Percentiles rank a stretch among this genome's conserved stretches.
phyloP scores from a whole-genome alignment of 2,329 filamentous ascomycete genomes.

The Monilinia laxa region DNA sequence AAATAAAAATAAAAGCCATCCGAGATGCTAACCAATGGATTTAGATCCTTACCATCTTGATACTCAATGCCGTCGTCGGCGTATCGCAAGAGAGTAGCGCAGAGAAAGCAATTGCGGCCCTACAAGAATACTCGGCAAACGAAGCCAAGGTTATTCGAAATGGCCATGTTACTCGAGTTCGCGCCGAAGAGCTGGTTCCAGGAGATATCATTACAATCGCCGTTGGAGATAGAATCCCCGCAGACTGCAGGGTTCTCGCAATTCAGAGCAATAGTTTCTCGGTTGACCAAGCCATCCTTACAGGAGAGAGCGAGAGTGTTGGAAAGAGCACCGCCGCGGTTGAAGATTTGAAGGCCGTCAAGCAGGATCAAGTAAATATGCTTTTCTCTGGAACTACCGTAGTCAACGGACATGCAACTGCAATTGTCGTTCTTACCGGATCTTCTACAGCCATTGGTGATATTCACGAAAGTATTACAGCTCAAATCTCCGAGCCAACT shows the following conservation, averaged over 20 bases:
- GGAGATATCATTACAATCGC: conserved; percentile 87
- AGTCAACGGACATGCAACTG: conserved; percentile 88
- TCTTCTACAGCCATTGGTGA: conserved; percentile 92
- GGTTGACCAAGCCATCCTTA: conserved; percentile 94
- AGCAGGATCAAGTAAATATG: conserved; percentile 97
- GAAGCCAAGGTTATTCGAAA: conserved; percentile 86
- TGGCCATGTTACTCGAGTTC: conserved; percentile 76
- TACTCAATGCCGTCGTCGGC: conserved; percentile 94
- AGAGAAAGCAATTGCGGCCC: conserved; percentile 94
- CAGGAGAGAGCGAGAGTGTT: conserved; percentile 96
- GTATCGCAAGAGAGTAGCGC: conserved; percentile 98
- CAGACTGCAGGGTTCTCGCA: conserved; percentile 84
- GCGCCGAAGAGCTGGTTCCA: conserved; percentile 95
- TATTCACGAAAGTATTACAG: conserved; percentile 97
- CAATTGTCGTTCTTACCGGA: conserved; percentile 87
- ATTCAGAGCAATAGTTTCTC: conserved; percentile 98
- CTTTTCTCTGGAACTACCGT: conserved; percentile 98
- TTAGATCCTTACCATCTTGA: conserved; percentile 92
- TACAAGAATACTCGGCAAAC: conserved; percentile 99
- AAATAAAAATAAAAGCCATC: too few species aligned
- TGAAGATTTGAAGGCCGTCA: conserved; percentile 79
- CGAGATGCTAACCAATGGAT: conserved; percentile 26
- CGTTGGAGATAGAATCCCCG: conserved; percentile 90
- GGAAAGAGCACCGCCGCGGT: conserved; percentile 73
- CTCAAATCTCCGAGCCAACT: conserved; percentile 96